Percentiles rank a stretch among this genome's conserved stretches.
Evolutionary conservation across 2,329 filamentous ascomycete species (phyloP).

Genomic region (Penicillium sclerotiorum): DNA sequence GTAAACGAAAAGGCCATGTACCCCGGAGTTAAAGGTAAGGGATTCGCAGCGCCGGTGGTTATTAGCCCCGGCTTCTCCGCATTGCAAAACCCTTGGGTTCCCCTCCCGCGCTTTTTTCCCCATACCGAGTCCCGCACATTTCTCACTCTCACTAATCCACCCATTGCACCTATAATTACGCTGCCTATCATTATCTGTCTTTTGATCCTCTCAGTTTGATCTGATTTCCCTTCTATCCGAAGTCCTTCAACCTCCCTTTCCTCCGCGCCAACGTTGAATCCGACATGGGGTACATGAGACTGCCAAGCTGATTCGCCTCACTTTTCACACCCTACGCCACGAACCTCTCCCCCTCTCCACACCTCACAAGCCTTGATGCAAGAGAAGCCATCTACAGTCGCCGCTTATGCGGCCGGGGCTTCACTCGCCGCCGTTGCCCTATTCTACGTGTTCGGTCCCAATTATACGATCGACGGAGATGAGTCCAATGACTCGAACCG

Average conservation of each 20-base stretch:
- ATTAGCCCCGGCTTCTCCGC: conserved; percentile 25
- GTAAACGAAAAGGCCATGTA: too few relatives aligned
- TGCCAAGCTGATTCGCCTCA: conserved; percentile 14
- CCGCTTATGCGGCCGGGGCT: conserved; percentile 91
- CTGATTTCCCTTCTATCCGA: not conserved
- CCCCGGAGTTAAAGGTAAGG: too few relatives aligned
- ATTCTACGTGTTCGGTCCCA: conserved; percentile 97
- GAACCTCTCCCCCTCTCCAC: conserved; percentile 3
- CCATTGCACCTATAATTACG: too few relatives aligned
- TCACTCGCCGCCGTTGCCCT: conserved; percentile 92
- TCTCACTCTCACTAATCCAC: too few relatives aligned
- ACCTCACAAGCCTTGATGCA: conserved; percentile 61
- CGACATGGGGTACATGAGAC: conserved; percentile 24
- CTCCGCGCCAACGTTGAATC: conserved; percentile 4
- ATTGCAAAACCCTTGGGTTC: conserved; percentile 25
- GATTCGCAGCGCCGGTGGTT: too few relatives aligned
- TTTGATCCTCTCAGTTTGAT: not conserved
- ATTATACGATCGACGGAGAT: conserved; percentile 89
- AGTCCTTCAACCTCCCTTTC: not conserved
- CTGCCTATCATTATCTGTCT: too few relatives aligned
- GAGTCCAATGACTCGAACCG: conserved; percentile 61
- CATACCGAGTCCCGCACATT: conserved; percentile 18
- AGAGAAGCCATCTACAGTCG: conserved; percentile 78
- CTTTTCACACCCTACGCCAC: conserved; percentile 11
- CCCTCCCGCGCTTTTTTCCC: conserved; percentile 22